Evolutionary conservation across 75 land plant species (phyloP), one percentile per base, ranked within the genome.

Genomic region (Cunninghamia lanceolata): DNA sequence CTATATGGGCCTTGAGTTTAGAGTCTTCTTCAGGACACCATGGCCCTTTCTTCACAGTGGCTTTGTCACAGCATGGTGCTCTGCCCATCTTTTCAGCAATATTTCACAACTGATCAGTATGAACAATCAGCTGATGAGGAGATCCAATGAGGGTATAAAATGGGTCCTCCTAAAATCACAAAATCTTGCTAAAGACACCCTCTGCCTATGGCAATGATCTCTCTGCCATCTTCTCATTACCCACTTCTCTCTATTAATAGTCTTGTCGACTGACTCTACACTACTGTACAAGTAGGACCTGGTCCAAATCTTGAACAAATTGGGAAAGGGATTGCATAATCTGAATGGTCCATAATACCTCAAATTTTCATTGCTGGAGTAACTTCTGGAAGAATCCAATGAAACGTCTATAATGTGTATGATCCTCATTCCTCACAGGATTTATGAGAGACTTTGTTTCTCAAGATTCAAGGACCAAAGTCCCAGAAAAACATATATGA

Each of bases 1-100:
- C 91, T n/a, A 94, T 93, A 84, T 93, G 91, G 54, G 87, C 42
- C 86, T 92, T 92, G 82, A 91, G 91, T 52, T 84, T 89, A 15
- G 84, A 85, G 83, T 94, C 95, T 52, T 93, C 94, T 45, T 93
- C 93, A 9, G 92, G 89, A 3, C 93, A 85, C 82, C 92, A 93
- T 42, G 94, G 93, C 2, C 95, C 94, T 84, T 91, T 94, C 93
- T 93, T 92, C 52, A 92, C 91, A 45, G 90, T 90, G 38, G 92
- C 89, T 84, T 90, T 92, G 85, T 90, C 93, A 85, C 90, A 90
- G 82, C 92, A 90, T 28, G 92, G 92, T 82, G 91, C 88, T 86
- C 91, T 88, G 25, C 89, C 91, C 91, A 90, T 90, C 1, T 34
- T 74, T 43, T 36, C 46, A 15, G n/a, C 68, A 28, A 25, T 6